phyloP scores from a whole-genome alignment of 306 rosid genomes.

The Ormosia emarginata region DNA sequence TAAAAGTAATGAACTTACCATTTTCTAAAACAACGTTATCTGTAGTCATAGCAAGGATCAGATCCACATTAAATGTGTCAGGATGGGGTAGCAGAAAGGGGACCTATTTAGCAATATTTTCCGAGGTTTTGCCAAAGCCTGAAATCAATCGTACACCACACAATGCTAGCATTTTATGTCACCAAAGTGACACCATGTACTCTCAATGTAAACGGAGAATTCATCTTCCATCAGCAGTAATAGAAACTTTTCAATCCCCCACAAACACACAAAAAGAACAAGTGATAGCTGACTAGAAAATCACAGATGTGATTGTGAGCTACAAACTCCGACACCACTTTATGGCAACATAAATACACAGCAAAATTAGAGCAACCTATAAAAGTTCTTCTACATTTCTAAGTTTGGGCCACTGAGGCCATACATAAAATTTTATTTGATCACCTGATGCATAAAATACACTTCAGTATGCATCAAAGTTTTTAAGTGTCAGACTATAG shows the following conservation, averaged over 20 bases:
- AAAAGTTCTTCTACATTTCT: background rate
- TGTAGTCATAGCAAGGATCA: constrained; percentile 56
- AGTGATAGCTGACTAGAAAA: background rate
- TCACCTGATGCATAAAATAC: background rate
- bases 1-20: constrained; percentile 33
- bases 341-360: background rate
- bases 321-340: background rate
- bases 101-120: constrained; percentile 73
- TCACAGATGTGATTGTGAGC: background rate
- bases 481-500: background rate
- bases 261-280: background rate
- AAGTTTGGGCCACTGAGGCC: background rate
- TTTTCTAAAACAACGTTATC: constrained; percentile 79
- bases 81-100: constrained; percentile 97
- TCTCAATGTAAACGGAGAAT: background rate
- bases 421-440: background rate
- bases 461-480: constrained; percentile 6
- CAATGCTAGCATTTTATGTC: background rate
- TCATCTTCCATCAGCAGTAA: background rate
- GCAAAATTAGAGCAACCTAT: background rate
- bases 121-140: constrained; percentile 87
- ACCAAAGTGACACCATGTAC: background rate
- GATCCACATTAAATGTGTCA: constrained; percentile 67
- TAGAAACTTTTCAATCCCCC: no score
- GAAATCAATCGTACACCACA: constrained; percentile 35